These are phyloP conservation scores for Coemansia sp. DNA, from an alignment of 371 early-diverging fungal species.

Conservation along the genomic window DNA sequence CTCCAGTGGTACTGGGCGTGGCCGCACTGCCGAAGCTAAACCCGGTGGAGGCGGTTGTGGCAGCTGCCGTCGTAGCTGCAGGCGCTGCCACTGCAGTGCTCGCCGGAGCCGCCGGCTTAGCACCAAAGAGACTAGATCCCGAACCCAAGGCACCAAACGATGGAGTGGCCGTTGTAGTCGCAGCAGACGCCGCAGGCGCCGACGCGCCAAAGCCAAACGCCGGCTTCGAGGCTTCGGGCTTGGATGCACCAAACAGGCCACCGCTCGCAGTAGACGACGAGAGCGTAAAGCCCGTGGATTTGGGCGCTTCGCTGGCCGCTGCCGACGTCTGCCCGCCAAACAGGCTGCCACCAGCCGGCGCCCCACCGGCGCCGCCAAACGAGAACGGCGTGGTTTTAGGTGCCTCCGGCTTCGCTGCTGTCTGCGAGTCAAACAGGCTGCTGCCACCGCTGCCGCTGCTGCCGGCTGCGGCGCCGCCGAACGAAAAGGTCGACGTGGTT, in stretches of 20 bases:
- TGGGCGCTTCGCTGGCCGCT: background rate
- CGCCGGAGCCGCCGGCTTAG: slow-evolving; percentile 1
- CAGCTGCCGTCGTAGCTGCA: slow-evolving; percentile 4
- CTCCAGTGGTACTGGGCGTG: slow-evolving; percentile 9
- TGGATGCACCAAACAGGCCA: slow-evolving; percentile 9
- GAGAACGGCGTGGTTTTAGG: background rate
- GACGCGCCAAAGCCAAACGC: slow-evolving; percentile 9
- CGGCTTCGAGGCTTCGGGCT: slow-evolving; percentile 10
- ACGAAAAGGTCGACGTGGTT: background rate
- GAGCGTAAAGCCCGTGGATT: background rate
- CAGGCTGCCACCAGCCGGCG: background rate
- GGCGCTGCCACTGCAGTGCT: background rate
- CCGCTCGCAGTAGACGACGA: background rate
- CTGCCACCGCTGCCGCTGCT: background rate
- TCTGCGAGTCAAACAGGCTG: background rate
- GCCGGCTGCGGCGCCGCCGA: background rate
- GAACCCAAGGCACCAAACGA: slow-evolving; percentile 8
- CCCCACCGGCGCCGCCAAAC: background rate
- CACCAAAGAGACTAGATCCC: background rate
- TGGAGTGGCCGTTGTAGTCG: slow-evolving; percentile 13
- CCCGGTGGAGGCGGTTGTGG: slow-evolving; percentile 21
- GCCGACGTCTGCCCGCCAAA: slow-evolving; percentile 16
- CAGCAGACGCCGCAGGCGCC: background rate
- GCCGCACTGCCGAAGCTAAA: slow-evolving; percentile 48
- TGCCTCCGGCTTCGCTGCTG: background rate